Base-by-base conservation (phyloP, 1,284 basidiomycete genomes). In the Tylopilus sp. region DNA sequence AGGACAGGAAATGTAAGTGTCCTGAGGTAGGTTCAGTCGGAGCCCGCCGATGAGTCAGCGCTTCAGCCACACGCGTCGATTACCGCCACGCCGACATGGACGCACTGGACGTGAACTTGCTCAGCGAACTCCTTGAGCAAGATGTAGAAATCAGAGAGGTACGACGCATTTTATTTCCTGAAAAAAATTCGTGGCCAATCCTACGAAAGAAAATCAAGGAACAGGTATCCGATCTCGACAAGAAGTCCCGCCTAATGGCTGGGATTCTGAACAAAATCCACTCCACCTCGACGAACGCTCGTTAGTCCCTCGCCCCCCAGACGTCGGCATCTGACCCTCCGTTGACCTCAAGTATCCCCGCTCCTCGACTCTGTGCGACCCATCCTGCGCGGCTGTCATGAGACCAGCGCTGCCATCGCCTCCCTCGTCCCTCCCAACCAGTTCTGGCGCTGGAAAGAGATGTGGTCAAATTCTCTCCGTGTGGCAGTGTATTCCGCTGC, bases 361-460 rank as follows among this genome's bases (percentile, higher is more conserved):
- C 69, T 90, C 6, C 62, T 89, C 34, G 74, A 78, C 40, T 70
- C 74, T 15, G 76, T 84, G 9, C 74, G 71, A 34, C 79, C 82
- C 4, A 68, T 78, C 11, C 60, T 89, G 26, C 59, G 64, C 7
- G 77, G 76, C 52, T 89, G 81, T 56, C 70, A 70, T 44, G 76
- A 75, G 19, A 75, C 73, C 2, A 76, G 67, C n/a, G 70, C 70
- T 25, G 71, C 72, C 3, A 65, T 90, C 10, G 78, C 78, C 6
- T 65, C 60, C 4, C 68, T 83, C 28, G 71, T 87, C 30, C 89
- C 87, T 31, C 71, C 74, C 21, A 78, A 85, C 55, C 84, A 91
- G 57, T 85, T 86, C 58, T 92, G 89, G 87, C 76, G 82, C 53
- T 92, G 84, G 84, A 87, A 84, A 61, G 84, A 87, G 26, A 82